Evolutionary conservation across 2,329 filamentous ascomycete species (phyloP), one percentile per base, ranked within the genome.

Genomic region (Rhynchosporium agropyri): DNA sequence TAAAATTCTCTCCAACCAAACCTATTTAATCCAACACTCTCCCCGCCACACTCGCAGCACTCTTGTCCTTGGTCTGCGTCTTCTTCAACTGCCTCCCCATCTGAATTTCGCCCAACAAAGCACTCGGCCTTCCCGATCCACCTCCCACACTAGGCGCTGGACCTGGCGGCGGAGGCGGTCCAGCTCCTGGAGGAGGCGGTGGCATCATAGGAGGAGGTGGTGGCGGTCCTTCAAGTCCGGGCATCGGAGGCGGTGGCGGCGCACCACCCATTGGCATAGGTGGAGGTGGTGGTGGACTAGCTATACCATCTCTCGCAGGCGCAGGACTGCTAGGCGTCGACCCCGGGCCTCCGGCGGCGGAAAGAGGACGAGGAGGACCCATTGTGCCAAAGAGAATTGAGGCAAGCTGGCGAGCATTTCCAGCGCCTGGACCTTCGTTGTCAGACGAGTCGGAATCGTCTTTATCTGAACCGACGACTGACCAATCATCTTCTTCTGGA

Each of bases 371-470:
- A 13, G 95, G 94, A 45, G 95, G 94, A 9, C 86, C 94, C 93
- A 99, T 98, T 58, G 93, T 97, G 63, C 95, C 94, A 75, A 99
- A 99, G 26, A 99, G 83, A 65, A 97, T 95, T 6, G 91, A 96
- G 15, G 95, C 95, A 43, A 99, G 85, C 71, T 97, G 91, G 65
- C 96, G 95, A 55, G 95, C 95, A 69, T 87, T 92, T 63, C 89
- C 88, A 60, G 91, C 91, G 57, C 90, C 90, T 20, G 91, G 88
- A 9, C 88, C 85, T 60, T 92, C 89, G 61, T 93, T 90, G n/a
- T 88, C 84, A 53, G 86, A 85, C 4, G 86, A 88, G 58, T 91
- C 89, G 60, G 33, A 36, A 36, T 90, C 87, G 26, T 89, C 87
- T 78, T 84, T 87, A 64, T 89, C 88, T 13, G 91, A 94, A 65